phyloP scores from a whole-genome alignment of 495 filamentous ascomycete genomes.

The Aspergillus coremiiformis region DNA sequence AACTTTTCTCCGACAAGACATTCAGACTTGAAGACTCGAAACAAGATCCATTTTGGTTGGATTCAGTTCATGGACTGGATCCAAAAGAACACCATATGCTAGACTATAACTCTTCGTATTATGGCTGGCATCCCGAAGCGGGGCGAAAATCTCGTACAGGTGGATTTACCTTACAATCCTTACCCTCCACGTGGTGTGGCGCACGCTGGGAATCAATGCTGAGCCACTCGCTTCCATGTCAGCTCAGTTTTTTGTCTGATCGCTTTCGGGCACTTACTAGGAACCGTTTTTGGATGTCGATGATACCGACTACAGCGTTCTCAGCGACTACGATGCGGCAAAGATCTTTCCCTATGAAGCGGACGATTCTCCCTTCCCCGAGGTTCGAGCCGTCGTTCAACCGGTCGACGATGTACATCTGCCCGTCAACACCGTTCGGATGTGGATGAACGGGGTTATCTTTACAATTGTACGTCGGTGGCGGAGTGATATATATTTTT shows the following conservation, averaged over 20 bases:
- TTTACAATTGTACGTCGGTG: constrained; percentile 46
- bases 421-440: constrained; percentile 61
- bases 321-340: constrained; percentile 34
- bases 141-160: background rate
- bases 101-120: too few relatives aligned
- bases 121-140: background rate
- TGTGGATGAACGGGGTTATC: constrained; percentile 63
- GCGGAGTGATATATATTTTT: too few relatives aligned
- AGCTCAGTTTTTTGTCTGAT: background rate
- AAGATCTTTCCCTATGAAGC: constrained; percentile 38
- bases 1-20: too few relatives aligned
- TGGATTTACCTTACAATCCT: too few relatives aligned
- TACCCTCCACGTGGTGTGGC: background rate
- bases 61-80: too few relatives aligned
- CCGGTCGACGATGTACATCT: constrained; percentile 58
- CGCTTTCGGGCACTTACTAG: background rate
- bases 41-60: too few relatives aligned
- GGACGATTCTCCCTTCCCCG: constrained; percentile 65
- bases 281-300: constrained; percentile 1
- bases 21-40: too few relatives aligned
- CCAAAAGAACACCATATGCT: too few relatives aligned
- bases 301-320: constrained; percentile 10
- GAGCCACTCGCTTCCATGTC: background rate
- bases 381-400: constrained; percentile 43
- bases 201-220: background rate